These are phyloP conservation scores for Seiridium unicorne DNA, from an alignment of 2,329 filamentous ascomycete species.

Conservation along the genomic window DNA sequence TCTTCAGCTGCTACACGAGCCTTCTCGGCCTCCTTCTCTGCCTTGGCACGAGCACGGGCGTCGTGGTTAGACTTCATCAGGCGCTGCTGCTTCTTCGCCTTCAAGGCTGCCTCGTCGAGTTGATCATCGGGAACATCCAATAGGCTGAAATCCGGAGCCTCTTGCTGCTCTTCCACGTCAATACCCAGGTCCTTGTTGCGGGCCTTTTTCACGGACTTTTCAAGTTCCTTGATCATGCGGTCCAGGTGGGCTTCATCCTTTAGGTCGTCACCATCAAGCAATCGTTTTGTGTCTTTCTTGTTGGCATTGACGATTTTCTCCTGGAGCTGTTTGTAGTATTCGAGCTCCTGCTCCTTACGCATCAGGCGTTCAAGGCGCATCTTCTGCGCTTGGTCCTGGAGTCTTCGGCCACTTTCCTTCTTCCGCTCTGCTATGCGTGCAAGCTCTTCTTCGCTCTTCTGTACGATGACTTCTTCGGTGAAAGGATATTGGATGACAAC, in stretches of 20 bases:
- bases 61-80: constrained; percentile 95
- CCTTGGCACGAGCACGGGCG: constrained; percentile 88
- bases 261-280: constrained; percentile 87
- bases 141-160: constrained; percentile 81
- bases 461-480: constrained; percentile 83
- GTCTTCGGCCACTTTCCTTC: constrained; percentile 84
- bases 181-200: constrained; percentile 91
- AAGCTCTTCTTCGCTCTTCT: constrained; percentile 94
- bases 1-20: constrained; percentile 81
- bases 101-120: constrained; percentile 85
- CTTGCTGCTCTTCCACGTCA: constrained; percentile 75
- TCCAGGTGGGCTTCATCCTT: constrained; percentile 89
- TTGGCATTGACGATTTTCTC: constrained; percentile 68
- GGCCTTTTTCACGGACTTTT: constrained; percentile 84
- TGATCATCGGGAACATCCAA: constrained; percentile 89
- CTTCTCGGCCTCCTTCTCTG: constrained; percentile 91
- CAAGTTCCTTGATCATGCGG: constrained; percentile 81
- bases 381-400: constrained; percentile 96
- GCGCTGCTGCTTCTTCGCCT: constrained; percentile 89
- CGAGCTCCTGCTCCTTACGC: constrained; percentile 91
- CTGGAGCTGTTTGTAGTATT: constrained; percentile 88
- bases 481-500: constrained; percentile 89
- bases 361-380: constrained; percentile 95
- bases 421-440: constrained; percentile 88
- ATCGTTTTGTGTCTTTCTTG: constrained; percentile 86